phyloP scores from a whole-genome alignment of 345 rosid species.

The Bruguiera gymnorhiza region DNA sequence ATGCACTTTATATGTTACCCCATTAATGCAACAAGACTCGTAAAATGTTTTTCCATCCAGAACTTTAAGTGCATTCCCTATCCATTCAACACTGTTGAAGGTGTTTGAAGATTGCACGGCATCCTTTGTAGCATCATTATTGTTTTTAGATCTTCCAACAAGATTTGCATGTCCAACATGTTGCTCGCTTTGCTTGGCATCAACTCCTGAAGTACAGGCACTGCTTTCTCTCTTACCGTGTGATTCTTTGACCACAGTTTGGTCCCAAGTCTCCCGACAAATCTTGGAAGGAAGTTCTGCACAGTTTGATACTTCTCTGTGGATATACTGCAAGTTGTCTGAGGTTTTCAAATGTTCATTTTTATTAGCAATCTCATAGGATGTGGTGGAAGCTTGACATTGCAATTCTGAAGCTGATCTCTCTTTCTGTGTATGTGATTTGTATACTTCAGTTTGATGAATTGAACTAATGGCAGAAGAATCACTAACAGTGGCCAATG shows the following conservation, averaged over 20 bases:
- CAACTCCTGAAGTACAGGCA: constrained; percentile 14
- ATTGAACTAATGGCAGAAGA: constrained; percentile 23
- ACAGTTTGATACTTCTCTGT: constrained; percentile 20
- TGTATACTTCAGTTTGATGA: constrained; percentile 27
- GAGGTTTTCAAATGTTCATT: constrained; percentile 24
- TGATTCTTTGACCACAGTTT: constrained; percentile 15
- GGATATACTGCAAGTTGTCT: constrained; percentile 17
- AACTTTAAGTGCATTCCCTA: constrained; percentile 31
- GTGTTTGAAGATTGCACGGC: constrained; percentile 24
- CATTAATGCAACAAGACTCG: constrained; percentile 47
- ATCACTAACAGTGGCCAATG: constrained; percentile 21
- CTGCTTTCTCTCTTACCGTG: constrained; percentile 16
- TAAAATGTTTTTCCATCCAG: constrained; percentile 48
- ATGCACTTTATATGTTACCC: constrained; percentile 49
- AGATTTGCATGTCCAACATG: constrained; percentile 21
- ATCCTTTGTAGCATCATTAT: constrained; percentile 9
- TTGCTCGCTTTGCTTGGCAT: constrained; percentile 27
- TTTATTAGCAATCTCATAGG: constrained; percentile 15
- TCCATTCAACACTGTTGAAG: constrained; percentile 39
- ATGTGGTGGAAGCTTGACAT: constrained; percentile 20
- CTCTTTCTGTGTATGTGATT: constrained; percentile 23
- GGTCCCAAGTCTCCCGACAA: background rate
- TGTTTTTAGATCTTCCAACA: constrained; percentile 27
- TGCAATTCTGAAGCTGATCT: constrained; percentile 21
- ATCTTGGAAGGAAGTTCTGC: constrained; percentile 26